phyloP scores from a whole-genome alignment of 345 rosid species.

The Citrus sinensis region DNA sequence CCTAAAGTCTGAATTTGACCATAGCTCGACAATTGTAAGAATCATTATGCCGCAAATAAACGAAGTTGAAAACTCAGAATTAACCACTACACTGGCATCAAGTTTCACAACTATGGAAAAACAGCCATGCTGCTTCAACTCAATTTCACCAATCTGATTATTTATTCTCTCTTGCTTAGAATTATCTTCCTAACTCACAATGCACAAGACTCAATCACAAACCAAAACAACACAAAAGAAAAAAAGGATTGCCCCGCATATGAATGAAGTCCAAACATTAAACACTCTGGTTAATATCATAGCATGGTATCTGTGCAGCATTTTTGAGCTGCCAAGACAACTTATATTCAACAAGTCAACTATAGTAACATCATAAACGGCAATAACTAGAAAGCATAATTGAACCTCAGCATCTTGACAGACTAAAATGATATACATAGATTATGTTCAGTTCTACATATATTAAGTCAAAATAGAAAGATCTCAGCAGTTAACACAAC shows the following conservation, averaged over 20 bases:
- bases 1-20: neutral
- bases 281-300: neutral
- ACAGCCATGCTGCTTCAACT: neutral
- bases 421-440: neutral
- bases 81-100: neutral
- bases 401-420: neutral
- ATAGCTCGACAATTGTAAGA: neutral
- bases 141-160: neutral
- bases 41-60: neutral
- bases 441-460: neutral
- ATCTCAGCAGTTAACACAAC: neutral
- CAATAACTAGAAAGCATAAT: neutral
- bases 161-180: neutral
- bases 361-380: neutral
- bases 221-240: neutral
- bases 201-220: neutral
- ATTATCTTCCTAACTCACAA: neutral
- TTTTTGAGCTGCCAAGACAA: neutral
- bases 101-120: neutral
- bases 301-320: neutral
- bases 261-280: neutral
- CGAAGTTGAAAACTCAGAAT: neutral
- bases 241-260: neutral
- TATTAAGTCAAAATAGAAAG: neutral
- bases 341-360: neutral